phyloP scores from a whole-genome alignment of 2,329 filamentous ascomycete species.

The Aureobasidium subglaciale region DNA sequence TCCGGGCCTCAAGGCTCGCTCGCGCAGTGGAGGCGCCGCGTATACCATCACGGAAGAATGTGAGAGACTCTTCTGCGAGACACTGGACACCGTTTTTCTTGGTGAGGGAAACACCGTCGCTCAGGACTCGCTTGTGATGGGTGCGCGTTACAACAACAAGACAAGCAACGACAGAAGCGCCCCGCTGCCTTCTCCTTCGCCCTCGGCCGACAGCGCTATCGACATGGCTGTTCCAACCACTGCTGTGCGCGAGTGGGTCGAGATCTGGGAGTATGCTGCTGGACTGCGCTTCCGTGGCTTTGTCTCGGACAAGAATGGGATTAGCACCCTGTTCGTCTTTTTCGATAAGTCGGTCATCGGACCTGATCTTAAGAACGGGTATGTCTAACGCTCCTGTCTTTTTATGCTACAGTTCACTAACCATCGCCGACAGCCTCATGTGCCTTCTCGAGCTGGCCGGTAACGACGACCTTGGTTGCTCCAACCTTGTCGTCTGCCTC shows the following conservation, averaged over 20 bases:
- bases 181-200: conserved; percentile 28
- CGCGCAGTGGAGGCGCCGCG: conserved; percentile 76
- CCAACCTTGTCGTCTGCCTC: conserved; percentile 71
- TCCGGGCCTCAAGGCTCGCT: conserved; percentile 23
- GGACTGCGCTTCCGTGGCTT: conserved; percentile 83
- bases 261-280: conserved; percentile 79
- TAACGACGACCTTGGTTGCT: conserved; percentile 62
- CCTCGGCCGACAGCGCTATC: conserved; percentile 27
- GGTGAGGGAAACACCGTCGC: conserved; percentile 78
- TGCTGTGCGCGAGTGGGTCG: conserved; percentile 57
- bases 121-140: conserved; percentile 80
- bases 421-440: conserved; percentile 56
- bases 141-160: conserved; percentile 49
- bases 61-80: conserved; percentile 99
- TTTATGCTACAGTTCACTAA: conserved; percentile 25
- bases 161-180: conserved; percentile 21
- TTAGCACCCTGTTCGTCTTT: conserved; percentile 79
- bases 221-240: conserved; percentile 17
- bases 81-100: conserved; percentile 86
- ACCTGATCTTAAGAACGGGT: conserved; percentile 81
- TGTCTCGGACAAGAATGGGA: conserved; percentile 60
- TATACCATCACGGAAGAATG: conserved; percentile 97
- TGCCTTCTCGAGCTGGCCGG: conserved; percentile 84
- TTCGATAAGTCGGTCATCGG: conserved; percentile 68
- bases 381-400: conserved; percentile 34